Percentiles rank a stretch among this genome's conserved stretches.
phyloP scores from a whole-genome alignment of 164 flowering plant genomes.

The Euptelea pleiosperma region DNA sequence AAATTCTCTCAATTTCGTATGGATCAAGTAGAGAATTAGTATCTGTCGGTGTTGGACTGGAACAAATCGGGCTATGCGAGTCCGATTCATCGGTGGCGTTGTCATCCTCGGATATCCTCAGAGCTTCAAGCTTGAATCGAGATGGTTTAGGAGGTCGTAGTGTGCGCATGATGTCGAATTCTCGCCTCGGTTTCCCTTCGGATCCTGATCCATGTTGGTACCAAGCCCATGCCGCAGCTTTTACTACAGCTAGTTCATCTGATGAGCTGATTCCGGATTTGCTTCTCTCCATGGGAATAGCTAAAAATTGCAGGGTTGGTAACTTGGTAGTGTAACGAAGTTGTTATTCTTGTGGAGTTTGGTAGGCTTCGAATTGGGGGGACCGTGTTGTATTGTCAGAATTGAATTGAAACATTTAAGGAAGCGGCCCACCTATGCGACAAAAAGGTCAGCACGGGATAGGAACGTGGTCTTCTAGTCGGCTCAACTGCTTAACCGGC shows the following conservation, averaged over 20 bases:
- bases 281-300: constrained; percentile 23
- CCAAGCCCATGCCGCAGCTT: constrained; percentile 85
- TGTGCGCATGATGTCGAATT: constrained; percentile 26
- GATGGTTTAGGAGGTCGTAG: constrained; percentile 28
- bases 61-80: background rate
- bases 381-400: background rate
- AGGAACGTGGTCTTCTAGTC: no score
- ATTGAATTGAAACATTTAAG: constrained; percentile 6
- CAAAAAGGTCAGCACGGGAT: no score
- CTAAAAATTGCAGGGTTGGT: no score
- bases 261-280: constrained; percentile 4
- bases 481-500: no score
- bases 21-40: constrained; percentile 46
- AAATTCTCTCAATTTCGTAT: constrained; percentile 48
- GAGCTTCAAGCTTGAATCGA: constrained; percentile 51
- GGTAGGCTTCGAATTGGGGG: background rate
- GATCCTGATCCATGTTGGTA: constrained; percentile 51
- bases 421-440: constrained; percentile 1
- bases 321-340: no score
- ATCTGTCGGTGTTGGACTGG: constrained; percentile 12
- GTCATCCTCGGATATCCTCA: background rate
- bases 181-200: constrained; percentile 27
- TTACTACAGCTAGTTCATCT: constrained; percentile 36
- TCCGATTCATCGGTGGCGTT: background rate
- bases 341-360: background rate